A percentile compares a stretch with the other conserved stretches of the same genome.
Evolutionary conservation across 345 rosid species (phyloP).

Genomic region (Passiflora organensis): DNA sequence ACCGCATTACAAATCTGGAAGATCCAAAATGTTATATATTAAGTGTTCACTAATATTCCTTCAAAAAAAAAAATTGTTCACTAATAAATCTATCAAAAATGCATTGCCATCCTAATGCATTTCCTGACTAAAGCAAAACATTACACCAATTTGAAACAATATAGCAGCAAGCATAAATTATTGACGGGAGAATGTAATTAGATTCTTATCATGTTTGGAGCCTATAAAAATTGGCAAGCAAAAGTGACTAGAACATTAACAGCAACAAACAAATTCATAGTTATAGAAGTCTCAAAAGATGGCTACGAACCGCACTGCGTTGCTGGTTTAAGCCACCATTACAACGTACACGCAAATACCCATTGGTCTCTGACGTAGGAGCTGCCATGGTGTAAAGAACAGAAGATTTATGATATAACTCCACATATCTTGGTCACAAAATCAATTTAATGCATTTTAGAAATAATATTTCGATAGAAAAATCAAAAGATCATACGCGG

Average conservation of each 20-base stretch:
- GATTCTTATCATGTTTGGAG: neutral
- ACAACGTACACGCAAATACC: constrained; percentile 94
- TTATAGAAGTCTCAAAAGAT: neutral
- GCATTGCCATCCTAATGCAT: neutral
- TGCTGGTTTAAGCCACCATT: constrained; percentile 99
- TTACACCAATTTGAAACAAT: neutral
- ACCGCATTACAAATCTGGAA: constrained; percentile 95
- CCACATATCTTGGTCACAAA: neutral
- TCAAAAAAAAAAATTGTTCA: too few relatives aligned
- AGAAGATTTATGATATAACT: neutral
- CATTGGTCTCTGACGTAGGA: constrained; percentile 73
- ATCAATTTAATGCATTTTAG: too few relatives aligned
- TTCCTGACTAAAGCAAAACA: neutral
- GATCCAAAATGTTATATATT: constrained; percentile 14
- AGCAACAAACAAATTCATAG: too few relatives aligned
- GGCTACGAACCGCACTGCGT: constrained; percentile 78
- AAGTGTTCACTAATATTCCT: neutral
- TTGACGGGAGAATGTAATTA: neutral
- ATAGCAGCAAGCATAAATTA: neutral
- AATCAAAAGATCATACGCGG: constrained; percentile 50
- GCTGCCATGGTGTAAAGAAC: constrained; percentile 48
- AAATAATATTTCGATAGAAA: constrained; percentile 9
- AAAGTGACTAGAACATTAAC: neutral
- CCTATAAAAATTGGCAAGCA: neutral
- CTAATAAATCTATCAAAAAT: neutral